Base-by-base conservation (phyloP, 306 rosid genomes). In the Arachis hypogaea region DNA sequence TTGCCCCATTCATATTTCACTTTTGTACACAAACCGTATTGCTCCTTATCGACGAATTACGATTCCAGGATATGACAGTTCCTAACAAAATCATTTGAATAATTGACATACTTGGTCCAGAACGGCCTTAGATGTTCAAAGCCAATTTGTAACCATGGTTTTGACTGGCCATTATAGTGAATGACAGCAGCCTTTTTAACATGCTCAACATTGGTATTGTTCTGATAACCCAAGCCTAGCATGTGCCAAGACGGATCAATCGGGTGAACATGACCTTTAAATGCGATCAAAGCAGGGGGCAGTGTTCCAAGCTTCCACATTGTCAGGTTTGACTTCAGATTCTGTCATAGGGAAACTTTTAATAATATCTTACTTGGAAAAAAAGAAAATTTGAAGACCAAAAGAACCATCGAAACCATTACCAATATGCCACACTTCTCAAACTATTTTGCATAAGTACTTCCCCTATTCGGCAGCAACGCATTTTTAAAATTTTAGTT, bases 191-290 rank as follows among this genome's bases (percentile, higher is more conserved):
- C 98, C 66, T 83, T 86, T 78, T 85, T 84, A 76, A 95, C 89
- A 9, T 66, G 69, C 77, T 90, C 93, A 11, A 95, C 47, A 75
- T 77, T 74, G 40, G 99, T 95, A 66, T 80, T 88, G 78, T 78
- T 92, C 85, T 95, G 98, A 87, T 95, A 95, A 71, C 99, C 99
- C 89, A 95, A 86, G 61, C 99, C 99, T 49, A 95, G 96, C 98
- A 95, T 75, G 77, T 95, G 99, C 99, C 99, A 95, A 11, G 89
- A 87, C 44, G 96, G 93, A 66, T 90, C 99, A 78, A 95, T 95
- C 33, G 93, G 87, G 71, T 88, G 94, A 86, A 95, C 93, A 72
- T 88, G 97, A 62, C 93, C 97, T 85, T 72, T 88, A 81, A 95
- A 95, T 59, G 96, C 98, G 75, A 92, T 90, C 81, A 95, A 81